phyloP scores from a whole-genome alignment of 768 basidiomycete genomes.

The Termitomyces sp. region DNA sequence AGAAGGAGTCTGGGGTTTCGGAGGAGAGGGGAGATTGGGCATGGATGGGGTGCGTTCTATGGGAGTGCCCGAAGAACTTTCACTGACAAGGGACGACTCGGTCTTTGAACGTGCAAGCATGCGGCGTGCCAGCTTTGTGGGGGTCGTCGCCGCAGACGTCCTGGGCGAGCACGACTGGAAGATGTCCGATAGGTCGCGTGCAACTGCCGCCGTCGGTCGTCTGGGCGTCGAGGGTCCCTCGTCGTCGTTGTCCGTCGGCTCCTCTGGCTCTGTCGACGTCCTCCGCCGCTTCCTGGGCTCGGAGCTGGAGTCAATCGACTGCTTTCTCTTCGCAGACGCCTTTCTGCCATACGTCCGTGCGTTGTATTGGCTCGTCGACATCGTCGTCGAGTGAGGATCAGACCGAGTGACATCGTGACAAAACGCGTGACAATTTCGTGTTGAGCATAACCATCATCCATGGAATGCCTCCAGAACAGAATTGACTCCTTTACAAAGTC shows the following conservation, averaged over 20 bases:
- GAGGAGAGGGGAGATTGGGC: slow-evolving; percentile 28
- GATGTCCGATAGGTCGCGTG: slow-evolving; percentile 42
- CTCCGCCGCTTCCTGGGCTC: slow-evolving; percentile 24
- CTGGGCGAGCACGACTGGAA: slow-evolving; percentile 35
- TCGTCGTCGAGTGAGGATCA: background rate
- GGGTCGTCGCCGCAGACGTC: slow-evolving; percentile 25
- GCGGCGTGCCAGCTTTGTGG: slow-evolving; percentile 53
- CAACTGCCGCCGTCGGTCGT: slow-evolving; percentile 18
- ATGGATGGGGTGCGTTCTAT: slow-evolving; percentile 34
- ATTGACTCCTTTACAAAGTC: slow-evolving; percentile 67
- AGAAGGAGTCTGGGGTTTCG: slow-evolving; percentile 20
- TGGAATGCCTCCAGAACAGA: slow-evolving; percentile 56
- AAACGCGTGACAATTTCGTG: slow-evolving; percentile 34
- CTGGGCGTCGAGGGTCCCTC: slow-evolving; percentile 15
- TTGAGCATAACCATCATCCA: slow-evolving; percentile 22
- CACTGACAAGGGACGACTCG: slow-evolving; percentile 43
- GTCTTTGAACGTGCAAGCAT: slow-evolving; percentile 73
- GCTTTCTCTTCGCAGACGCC: slow-evolving; percentile 22
- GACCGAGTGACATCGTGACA: slow-evolving; percentile 13
- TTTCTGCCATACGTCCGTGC: slow-evolving; percentile 35
- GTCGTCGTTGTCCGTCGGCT: slow-evolving; percentile 5
- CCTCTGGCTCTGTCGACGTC: slow-evolving; percentile 14
- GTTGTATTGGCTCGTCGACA: slow-evolving; percentile 17
- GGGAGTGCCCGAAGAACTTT: slow-evolving; percentile 14
- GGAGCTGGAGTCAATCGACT: background rate